Conservation (phyloP, 768 basidiomycete species). For the Tricholoma flavovirens region DNA sequence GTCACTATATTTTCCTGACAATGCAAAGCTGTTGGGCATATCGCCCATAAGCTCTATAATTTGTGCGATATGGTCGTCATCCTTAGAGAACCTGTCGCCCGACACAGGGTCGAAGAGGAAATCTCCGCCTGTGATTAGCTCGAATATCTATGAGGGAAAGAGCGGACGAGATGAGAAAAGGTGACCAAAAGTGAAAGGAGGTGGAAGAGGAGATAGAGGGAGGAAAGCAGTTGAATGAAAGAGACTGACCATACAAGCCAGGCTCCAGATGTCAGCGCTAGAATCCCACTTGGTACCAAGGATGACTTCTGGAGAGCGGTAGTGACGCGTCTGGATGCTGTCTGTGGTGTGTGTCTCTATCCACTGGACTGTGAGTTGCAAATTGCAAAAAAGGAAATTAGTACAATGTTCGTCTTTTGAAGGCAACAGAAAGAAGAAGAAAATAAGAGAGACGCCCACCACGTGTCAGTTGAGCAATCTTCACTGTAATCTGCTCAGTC, state of each 20-base stretch:
- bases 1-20: constrained; percentile 86
- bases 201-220: too few relatives aligned
- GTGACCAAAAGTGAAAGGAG: too few relatives aligned
- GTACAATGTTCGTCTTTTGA: too few relatives aligned
- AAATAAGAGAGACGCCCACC: constrained; percentile 42
- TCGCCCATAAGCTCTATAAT: constrained; percentile 96
- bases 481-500: constrained; percentile 83
- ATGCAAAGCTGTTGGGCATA: constrained; percentile 74
- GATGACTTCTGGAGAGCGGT: constrained; percentile 96
- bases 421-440: neutral
- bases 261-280: constrained; percentile 95
- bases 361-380: constrained; percentile 59
- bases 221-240: neutral
- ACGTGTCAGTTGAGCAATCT: constrained; percentile 98
- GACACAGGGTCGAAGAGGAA: constrained; percentile 97
- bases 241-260: constrained; percentile 79
- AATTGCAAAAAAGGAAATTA: too few relatives aligned
- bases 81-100: constrained; percentile 91
- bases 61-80: constrained; percentile 96
- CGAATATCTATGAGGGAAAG: constrained; percentile 87
- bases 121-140: constrained; percentile 93
- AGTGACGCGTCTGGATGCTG: constrained; percentile 96
- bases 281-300: constrained; percentile 94
- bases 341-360: constrained; percentile 96
- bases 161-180: too few relatives aligned